Evolutionary conservation across 2,329 filamentous ascomycete species (phyloP), one percentile per base, ranked within the genome.

Genomic region (Fonsecaea erecta): DNA sequence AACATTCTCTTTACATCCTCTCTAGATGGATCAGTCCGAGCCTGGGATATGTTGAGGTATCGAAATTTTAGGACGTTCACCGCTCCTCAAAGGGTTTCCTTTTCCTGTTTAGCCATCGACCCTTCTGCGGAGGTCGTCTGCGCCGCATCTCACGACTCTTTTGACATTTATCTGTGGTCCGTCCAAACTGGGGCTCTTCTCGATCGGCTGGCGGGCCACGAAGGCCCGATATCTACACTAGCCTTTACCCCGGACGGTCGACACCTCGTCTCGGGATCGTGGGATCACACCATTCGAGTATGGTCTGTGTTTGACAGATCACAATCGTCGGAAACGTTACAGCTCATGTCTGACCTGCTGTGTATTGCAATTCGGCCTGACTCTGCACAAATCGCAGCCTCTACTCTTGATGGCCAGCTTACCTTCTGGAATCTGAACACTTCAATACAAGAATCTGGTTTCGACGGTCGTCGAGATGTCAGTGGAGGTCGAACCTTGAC

Each of bases 11-110:
- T 98, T 78, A 99, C 95, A 21, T 89, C 94, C 14, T 97, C 93
- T 75, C 81, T 99, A 52, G 95, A 99, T 76, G 95, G 95, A 9
- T 98, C 94, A 1, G 86, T 99, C 66, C 84, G 95, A 77, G 95
- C 95, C 0, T 99, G 96, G 93, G 95, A 99, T 82, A 81, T 99
- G 61, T 91, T 98, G 68, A 86, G 95, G 68, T 99, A 97, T 79
- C 88, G 95, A 72, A 99, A 98, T 79, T 99, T 99, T 82, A 86
- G 93, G 72, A 98, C 96, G 0, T 99, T 99, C 74, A 98, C 95
- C 12, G 94, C 95, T 1, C 93, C 95, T 0, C 93, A 92, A 34
- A 85, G 94, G 62, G 81, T 98, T 28, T 96, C 93, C 0, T 99
- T 98, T 79, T 94, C 93, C 16, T 96, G 91, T 64, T 85, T 99